Percentiles rank a stretch among this genome's conserved stretches.
Evolutionary conservation across 805 yeast genomes (phyloP).

Genomic region (Wickerhamomyces rabaulensis): DNA sequence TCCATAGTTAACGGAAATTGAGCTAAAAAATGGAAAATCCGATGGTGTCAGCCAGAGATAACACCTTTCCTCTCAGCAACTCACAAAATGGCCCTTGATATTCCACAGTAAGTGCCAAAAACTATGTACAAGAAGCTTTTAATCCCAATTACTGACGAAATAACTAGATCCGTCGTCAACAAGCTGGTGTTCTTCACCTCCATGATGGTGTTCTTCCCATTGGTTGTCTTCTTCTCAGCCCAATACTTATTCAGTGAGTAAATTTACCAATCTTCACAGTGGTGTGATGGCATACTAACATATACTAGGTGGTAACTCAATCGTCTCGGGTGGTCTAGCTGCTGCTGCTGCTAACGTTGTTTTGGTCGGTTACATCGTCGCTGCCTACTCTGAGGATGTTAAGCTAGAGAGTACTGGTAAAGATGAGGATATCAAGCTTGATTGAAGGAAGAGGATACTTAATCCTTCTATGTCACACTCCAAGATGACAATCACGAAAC

Average conservation of each 20-base stretch:
- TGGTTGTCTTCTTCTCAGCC: constrained; percentile 53
- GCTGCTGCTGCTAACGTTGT: constrained; percentile 74
- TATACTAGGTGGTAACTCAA: constrained; percentile 35
- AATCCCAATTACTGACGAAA: neutral
- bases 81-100: constrained; percentile 21
- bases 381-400: constrained; percentile 66
- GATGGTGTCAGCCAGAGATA: neutral
- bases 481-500: neutral
- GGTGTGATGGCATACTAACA: constrained; percentile 9
- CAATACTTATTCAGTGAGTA: constrained; percentile 32
- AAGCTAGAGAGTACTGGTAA: constrained; percentile 29
- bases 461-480: too few species aligned
- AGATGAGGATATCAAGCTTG: constrained; percentile 30
- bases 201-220: constrained; percentile 68
- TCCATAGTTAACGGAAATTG: too few species aligned
- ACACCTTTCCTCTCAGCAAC: neutral
- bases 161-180: constrained; percentile 49
- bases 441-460: constrained; percentile 10
- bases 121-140: neutral
- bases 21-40: neutral
- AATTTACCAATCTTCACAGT: constrained; percentile 5
- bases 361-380: constrained; percentile 64
- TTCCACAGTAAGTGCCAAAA: constrained; percentile 18
- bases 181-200: constrained; percentile 71
- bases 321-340: constrained; percentile 75